A percentile compares a stretch with the other conserved stretches of the same genome.
Evolutionary conservation across 2,329 filamentous ascomycete genomes (phyloP).

Genomic region (Keithomyces neogunnii): DNA sequence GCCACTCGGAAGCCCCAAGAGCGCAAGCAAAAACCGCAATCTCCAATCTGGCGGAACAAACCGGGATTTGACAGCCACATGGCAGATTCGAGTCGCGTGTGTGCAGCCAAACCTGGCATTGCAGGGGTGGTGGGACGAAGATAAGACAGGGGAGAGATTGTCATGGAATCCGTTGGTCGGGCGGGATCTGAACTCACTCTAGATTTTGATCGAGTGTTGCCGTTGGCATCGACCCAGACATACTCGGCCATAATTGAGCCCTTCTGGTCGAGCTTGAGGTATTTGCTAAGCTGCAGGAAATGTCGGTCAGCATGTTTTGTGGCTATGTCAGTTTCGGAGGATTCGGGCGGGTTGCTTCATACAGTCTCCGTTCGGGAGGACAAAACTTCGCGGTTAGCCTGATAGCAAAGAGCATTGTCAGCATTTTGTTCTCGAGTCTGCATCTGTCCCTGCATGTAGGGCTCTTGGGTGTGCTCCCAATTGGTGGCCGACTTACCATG

Average conservation of each 20-base stretch:
- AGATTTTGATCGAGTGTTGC: constrained; percentile 86
- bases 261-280: constrained; percentile 83
- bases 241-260: constrained; percentile 89
- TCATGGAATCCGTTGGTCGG: background rate
- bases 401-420: background rate
- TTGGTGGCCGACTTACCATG: constrained; percentile 13
- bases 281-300: constrained; percentile 70
- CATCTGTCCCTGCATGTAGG: background rate
- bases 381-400: constrained; percentile 20
- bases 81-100: background rate
- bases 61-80: constrained; percentile 1
- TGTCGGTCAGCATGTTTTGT: constrained; percentile 13
- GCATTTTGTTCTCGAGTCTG: background rate
- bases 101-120: background rate
- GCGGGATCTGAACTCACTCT: constrained; percentile 57
- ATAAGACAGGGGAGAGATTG: background rate
- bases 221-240: constrained; percentile 84
- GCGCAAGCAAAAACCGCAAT: background rate
- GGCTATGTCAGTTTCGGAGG: background rate
- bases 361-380: constrained; percentile 26
- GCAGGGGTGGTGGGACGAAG: background rate
- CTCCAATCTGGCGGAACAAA: constrained; percentile 1
- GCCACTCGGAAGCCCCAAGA: background rate
- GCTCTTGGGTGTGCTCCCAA: background rate
- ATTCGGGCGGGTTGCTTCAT: constrained; percentile 11